Base-by-base conservation (phyloP, 805 yeast genomes). In the Zygosaccharomyces pseudorouxii region DNA sequence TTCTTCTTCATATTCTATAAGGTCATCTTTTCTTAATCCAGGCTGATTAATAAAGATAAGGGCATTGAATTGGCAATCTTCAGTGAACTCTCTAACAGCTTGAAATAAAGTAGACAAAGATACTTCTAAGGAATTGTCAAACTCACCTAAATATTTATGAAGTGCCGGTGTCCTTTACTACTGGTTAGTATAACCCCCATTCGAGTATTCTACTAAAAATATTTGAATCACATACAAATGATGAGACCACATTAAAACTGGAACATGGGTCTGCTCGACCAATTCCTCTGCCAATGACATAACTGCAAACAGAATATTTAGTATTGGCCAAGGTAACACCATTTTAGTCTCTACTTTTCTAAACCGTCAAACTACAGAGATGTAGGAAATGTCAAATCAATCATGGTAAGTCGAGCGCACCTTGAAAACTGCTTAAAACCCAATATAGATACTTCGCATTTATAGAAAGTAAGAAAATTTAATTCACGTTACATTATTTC, bases 41-140 rank as follows among this genome's bases (percentile, higher is more conserved):
- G 84, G 84, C 47, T 77, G 76, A 51, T 75, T 70, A 2, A 81
- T 72, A 27, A 83, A 63, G 3, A 84, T 61, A 54, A 80, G 82
- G 0, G 82, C 79, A 61, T 81, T 78, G 8, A 83, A 75, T 1
- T 71, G 53, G 56, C 89, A 83, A 2, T 63, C 57, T 5, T 63
- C 63, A 6, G 72, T 49, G 37, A 72, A 30, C 27, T 69, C 64
- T 16, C 55, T 53, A 3, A 69, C 55, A 3, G 73, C 60, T 16
- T 56, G 59, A 5, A 55, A 52, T 16, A 70, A 62, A 4, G 66
- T 51, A 2, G 58, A 64, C 1, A 43, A 23, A 3, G 73, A 67
- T 7, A 64, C 33, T 2, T 25, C 38, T 4, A 47, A 22, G 0
- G 46, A 42, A 5, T 45, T 33, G 18, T 58, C 56, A 41, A 60